Evolutionary conservation across 495 filamentous ascomycete species (phyloP).

Genomic region (Usnea hakonensis): DNA sequence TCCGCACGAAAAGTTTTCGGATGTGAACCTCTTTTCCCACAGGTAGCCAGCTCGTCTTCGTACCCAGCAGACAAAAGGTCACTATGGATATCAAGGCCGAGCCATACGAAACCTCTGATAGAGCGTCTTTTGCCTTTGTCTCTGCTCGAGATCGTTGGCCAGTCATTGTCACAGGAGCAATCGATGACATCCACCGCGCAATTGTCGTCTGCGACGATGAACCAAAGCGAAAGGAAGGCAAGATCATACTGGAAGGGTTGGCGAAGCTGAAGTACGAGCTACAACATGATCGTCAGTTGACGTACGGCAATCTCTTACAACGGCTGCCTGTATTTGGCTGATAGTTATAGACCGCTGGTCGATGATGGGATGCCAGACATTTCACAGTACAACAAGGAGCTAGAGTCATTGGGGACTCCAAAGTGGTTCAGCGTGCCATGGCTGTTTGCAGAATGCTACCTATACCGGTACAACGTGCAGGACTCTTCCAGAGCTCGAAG

Average conservation of each 20-base stretch:
- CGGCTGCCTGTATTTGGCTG: background rate
- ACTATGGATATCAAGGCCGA: no score
- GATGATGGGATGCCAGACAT: constrained; percentile 79
- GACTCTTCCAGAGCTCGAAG: background rate
- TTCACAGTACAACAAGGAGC: constrained; percentile 73
- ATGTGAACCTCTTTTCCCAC: no score
- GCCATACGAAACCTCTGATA: constrained; percentile 70
- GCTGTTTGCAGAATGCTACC: constrained; percentile 90
- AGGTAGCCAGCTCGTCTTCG: no score
- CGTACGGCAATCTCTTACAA: constrained; percentile 42
- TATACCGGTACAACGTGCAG: constrained; percentile 57
- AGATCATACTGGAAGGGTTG: constrained; percentile 71
- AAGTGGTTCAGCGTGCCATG: constrained; percentile 80
- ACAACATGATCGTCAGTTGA: constrained; percentile 78
- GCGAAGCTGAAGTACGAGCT: constrained; percentile 89
- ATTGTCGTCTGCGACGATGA: constrained; percentile 52
- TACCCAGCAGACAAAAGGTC: no score
- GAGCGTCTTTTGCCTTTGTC: constrained; percentile 74
- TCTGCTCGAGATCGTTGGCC: constrained; percentile 87
- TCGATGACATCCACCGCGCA: constrained; percentile 84
- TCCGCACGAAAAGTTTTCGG: no score
- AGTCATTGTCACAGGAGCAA: constrained; percentile 84
- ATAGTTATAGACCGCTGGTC: constrained; percentile 53
- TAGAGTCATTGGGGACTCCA: constrained; percentile 64
- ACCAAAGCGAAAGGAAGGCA: constrained; percentile 69